Conservation (phyloP, 2,329 filamentous ascomycete genomes). For the Thelonectria discophora region DNA sequence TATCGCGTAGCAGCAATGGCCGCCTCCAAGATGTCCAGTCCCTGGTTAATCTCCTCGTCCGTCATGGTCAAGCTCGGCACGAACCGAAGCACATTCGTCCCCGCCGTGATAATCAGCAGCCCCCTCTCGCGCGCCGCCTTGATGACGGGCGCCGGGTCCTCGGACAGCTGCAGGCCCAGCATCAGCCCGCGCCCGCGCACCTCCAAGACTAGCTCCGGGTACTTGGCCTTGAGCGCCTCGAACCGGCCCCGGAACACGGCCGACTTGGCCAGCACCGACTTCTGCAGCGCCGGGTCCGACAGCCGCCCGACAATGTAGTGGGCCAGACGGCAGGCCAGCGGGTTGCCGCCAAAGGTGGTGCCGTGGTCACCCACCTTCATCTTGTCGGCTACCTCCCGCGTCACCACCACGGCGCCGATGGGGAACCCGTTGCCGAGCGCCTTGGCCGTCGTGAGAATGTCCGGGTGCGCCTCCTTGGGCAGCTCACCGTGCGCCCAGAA, state of each 20-base stretch:
- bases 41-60: conserved; percentile 80
- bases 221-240: conserved; percentile 55
- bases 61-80: conserved; percentile 87
- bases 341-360: conserved; percentile 94
- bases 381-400: conserved; percentile 51
- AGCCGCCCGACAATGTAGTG: conserved; percentile 86
- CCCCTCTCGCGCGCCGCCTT: conserved; percentile 89
- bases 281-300: conserved; percentile 74
- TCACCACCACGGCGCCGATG: conserved; percentile 75
- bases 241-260: conserved; percentile 60
- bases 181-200: conserved; percentile 86
- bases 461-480: conserved; percentile 84
- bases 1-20: conserved; percentile 60
- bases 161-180: conserved; percentile 82
- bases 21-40: conserved; percentile 78
- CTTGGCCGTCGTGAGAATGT: conserved; percentile 94
- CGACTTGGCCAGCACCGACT: conserved; percentile 73
- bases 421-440: conserved; percentile 97
- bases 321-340: conserved; percentile 82
- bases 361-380: conserved; percentile 80
- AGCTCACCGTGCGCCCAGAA: conserved; percentile 88
- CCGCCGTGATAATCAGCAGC: conserved; percentile 89
- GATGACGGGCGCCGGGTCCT: conserved; percentile 77
- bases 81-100: conserved; percentile 90
- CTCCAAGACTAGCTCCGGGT: conserved; percentile 78